phyloP scores from a whole-genome alignment of 352 stramenopile genomes.

The Globisporangium camurandrum region DNA sequence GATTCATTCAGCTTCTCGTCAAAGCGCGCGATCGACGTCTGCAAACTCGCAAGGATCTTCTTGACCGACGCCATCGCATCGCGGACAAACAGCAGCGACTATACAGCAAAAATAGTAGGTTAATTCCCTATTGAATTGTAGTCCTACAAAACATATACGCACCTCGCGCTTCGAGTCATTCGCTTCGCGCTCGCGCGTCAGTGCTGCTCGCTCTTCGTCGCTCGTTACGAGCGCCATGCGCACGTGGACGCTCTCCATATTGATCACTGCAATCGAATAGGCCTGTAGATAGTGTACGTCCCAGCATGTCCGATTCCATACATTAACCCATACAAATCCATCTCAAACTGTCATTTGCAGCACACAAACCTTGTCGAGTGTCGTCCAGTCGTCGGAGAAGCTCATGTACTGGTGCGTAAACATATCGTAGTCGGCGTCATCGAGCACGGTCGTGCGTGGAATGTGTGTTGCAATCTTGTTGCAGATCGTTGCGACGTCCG shows the following conservation, averaged over 20 bases:
- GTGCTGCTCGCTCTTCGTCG: conserved; percentile 8
- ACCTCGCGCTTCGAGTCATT: conserved; percentile 30
- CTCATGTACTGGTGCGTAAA: conserved; percentile 46
- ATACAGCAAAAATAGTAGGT: neutral
- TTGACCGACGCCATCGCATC: conserved; percentile 36
- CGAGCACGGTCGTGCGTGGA: conserved; percentile 44
- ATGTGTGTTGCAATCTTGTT: conserved; percentile 39
- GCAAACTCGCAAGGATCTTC: conserved; percentile 35
- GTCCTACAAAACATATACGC: neutral
- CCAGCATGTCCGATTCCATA: too few relatives aligned
- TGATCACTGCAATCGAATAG: conserved; percentile 46
- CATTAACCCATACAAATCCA: neutral
- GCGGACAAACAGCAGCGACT: conserved; percentile 35
- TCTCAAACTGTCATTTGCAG: neutral
- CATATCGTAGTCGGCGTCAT: conserved; percentile 48
- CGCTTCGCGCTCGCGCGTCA: conserved; percentile 18
- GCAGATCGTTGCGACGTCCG: conserved; percentile 43
- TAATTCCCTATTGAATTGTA: neutral
- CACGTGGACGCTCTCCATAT: conserved; percentile 32
- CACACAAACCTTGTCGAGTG: conserved; percentile 49
- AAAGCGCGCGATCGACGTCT: conserved; percentile 30
- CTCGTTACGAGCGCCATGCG: conserved; percentile 20
- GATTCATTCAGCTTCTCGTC: conserved; percentile 27
- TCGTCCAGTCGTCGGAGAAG: conserved; percentile 46
- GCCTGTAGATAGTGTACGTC: too few relatives aligned